These are phyloP conservation scores for Lachnellula occidentalis DNA, from an alignment of 2,329 filamentous ascomycete genomes.

Conservation along the genomic window DNA sequence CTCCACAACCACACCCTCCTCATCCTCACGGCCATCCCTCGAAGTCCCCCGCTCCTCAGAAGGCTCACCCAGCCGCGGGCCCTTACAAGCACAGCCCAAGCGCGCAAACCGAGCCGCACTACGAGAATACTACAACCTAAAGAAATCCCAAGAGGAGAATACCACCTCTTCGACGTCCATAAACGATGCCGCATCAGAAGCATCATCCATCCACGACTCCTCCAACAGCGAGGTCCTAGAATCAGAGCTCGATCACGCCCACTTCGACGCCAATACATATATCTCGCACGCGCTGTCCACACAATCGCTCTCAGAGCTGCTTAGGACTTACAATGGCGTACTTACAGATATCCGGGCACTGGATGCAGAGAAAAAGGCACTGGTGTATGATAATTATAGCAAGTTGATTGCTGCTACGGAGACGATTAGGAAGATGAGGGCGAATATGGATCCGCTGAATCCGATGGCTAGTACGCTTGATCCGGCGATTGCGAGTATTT, in stretches of 20 bases:
- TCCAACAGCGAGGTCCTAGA: constrained; percentile 49
- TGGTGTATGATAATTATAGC: constrained; percentile 98
- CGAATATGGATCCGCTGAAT: constrained; percentile 73
- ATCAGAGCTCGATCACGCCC: constrained; percentile 66
- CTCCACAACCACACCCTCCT: constrained; percentile 54
- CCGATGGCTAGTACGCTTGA: constrained; percentile 67
- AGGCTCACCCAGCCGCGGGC: constrained; percentile 45
- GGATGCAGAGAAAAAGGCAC: constrained; percentile 91
- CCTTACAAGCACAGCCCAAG: constrained; percentile 24
- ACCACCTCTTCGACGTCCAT: constrained; percentile 17
- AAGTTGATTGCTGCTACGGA: constrained; percentile 96
- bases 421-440: constrained; percentile 85
- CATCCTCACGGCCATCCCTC: constrained; percentile 69
- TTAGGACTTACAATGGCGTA: constrained; percentile 65
- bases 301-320: constrained; percentile 60
- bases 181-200: constrained; percentile 26
- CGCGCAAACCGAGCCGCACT: constrained; percentile 70
- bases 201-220: constrained; percentile 34
- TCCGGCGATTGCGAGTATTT: constrained; percentile 70
- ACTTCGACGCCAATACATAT: constrained; percentile 69
- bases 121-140: constrained; percentile 91
- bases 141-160: constrained; percentile 35
- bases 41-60: constrained; percentile 58
- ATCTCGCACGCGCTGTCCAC: constrained; percentile 56
- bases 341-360: constrained; percentile 80